Conservation (phyloP, 1,139 yeast species). For the Blastobotrys raffinosifermentans region DNA sequence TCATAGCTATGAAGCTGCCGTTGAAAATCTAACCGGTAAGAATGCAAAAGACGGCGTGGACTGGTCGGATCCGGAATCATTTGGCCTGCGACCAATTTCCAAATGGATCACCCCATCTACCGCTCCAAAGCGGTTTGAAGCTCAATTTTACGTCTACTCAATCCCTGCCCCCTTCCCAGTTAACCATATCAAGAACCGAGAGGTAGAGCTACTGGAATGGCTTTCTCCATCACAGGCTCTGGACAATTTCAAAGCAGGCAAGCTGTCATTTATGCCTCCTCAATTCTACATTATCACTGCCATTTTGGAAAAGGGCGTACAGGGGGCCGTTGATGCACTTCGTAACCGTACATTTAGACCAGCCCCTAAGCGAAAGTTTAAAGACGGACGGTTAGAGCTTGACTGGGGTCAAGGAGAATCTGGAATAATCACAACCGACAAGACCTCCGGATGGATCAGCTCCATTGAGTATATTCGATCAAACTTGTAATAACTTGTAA, state of each 20-base stretch:
- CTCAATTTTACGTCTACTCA: slow-evolving; percentile 27
- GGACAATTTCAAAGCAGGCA: slow-evolving; percentile 18
- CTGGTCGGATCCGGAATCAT: slow-evolving; percentile 11
- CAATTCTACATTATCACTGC: slow-evolving; percentile 28
- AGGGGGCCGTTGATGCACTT: slow-evolving; percentile 15
- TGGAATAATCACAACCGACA: slow-evolving; percentile 21
- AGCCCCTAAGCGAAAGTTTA: slow-evolving; percentile 11
- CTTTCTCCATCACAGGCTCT: slow-evolving; percentile 25
- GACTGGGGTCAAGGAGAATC: slow-evolving; percentile 32
- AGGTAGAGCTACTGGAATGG: slow-evolving; percentile 28
- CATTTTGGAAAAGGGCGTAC: slow-evolving; percentile 18
- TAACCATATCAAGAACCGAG: slow-evolving; percentile 13
- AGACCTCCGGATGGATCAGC: slow-evolving; percentile 16
- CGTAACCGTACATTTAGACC: slow-evolving; percentile 23
- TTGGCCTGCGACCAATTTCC: slow-evolving; percentile 14
- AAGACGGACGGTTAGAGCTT: slow-evolving; percentile 21
- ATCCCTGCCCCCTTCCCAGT: background rate
- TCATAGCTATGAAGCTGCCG: slow-evolving; percentile 14
- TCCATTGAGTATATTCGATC: slow-evolving; percentile 17
- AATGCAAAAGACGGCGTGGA: slow-evolving; percentile 11
- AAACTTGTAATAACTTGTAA: slow-evolving; percentile 6
- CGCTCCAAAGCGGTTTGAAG: slow-evolving; percentile 23
- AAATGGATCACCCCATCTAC: slow-evolving; percentile 31
- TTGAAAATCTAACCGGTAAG: slow-evolving; percentile 8
- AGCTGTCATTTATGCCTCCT: slow-evolving; percentile 30